A percentile compares a stretch with the other conserved stretches of the same genome.
These are phyloP conservation scores for Aspergillus sparsus DNA, from an alignment of 495 filamentous ascomycete species.

Conservation along the genomic window DNA sequence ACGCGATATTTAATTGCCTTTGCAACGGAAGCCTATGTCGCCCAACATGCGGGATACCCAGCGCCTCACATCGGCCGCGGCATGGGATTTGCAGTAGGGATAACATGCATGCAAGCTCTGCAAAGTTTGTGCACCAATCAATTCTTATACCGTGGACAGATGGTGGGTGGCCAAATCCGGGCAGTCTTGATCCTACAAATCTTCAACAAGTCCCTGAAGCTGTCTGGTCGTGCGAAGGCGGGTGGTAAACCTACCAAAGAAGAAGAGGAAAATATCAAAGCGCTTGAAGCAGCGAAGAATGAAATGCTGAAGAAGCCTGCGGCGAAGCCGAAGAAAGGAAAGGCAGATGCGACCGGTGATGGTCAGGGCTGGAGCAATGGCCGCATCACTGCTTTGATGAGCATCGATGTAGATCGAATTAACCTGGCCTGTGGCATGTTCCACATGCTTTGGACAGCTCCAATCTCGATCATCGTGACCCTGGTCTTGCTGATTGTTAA, in stretches of 20 bases:
- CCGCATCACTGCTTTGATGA: conserved; percentile 87
- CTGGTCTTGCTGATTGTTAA: conserved; percentile 80
- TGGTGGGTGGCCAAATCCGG: conserved; percentile 74
- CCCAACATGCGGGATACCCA: conserved; percentile 43
- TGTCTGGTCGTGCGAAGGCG: conserved; percentile 76
- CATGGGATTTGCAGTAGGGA: conserved; percentile 72
- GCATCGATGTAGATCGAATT: conserved; percentile 86
- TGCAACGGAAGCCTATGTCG: conserved; percentile 74
- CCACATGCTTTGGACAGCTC: conserved; percentile 86
- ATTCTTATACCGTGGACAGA: conserved; percentile 79
- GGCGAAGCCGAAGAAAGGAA: conserved; percentile 34
- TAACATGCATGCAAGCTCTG: conserved; percentile 72
- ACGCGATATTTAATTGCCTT: conserved; percentile 77
- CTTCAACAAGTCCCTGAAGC: conserved; percentile 79
- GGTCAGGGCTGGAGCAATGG: conserved; percentile 89
- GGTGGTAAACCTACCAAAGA: conserved; percentile 55
- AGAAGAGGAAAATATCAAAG: conserved; percentile 28
- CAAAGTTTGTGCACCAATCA: conserved; percentile 76
- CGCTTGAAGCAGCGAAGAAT: conserved; percentile 44
- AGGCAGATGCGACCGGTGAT: conserved; percentile 48
- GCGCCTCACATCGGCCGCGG: conserved; percentile 65
- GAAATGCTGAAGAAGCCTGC: conserved; percentile 38
- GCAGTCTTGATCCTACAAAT: conserved; percentile 73
- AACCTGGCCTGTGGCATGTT: conserved; percentile 84
- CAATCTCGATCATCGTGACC: conserved; percentile 73